Evolutionary conservation across 2,329 filamentous ascomycete genomes (phyloP), one percentile per base, ranked within the genome.

Genomic region (Fusarium irregulare): DNA sequence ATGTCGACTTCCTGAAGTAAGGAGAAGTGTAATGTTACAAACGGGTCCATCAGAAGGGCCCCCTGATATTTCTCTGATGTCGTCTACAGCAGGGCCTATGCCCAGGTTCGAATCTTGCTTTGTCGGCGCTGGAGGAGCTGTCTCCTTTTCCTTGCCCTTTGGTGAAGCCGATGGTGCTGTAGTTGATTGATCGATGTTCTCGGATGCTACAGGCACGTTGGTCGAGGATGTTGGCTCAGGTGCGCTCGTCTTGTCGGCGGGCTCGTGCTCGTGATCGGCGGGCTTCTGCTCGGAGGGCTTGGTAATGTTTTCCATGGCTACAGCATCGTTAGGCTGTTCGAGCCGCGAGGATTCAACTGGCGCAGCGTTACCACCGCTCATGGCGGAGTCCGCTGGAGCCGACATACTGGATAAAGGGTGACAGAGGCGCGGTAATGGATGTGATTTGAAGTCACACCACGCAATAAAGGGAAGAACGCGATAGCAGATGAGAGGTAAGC

Each of bases 1-100:
- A 80, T 98, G 94, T 67, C 94, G 87, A 40, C 92, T 91, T 45
- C 94, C 94, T 2, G 84, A 93, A 0, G 91, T 93, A 60, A 97
- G 86, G 40, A 98, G 87, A 40, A 98, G 85, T 55, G 93, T 97
- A 72, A 98, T 97, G 68, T 88, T 87, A 77, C 93, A 89, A 9
- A 86, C 83, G 10, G 83, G 81, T 14, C 77, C 74, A 45, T 80
- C 79, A 6, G 76, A 65, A 28, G 65, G 65, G 16, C 73, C 74
- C 14, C 75, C 68, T n/a, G 78, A 75, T 27, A 78, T 74, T 40
- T 78, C 76, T 47, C 77, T 78, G 37, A 84, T 79, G 41, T 84
- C 80, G 48, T 84, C 79, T 16, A 84, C 78, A 4, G 81, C 80
- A 28, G 78, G 79, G 34, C 83, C 83, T 67, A 85, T 83, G 46